A percentile compares a stretch with the other conserved stretches of the same genome.
phyloP scores from a whole-genome alignment of 352 stramenopile genomes.

The Phytopythium montanum region DNA sequence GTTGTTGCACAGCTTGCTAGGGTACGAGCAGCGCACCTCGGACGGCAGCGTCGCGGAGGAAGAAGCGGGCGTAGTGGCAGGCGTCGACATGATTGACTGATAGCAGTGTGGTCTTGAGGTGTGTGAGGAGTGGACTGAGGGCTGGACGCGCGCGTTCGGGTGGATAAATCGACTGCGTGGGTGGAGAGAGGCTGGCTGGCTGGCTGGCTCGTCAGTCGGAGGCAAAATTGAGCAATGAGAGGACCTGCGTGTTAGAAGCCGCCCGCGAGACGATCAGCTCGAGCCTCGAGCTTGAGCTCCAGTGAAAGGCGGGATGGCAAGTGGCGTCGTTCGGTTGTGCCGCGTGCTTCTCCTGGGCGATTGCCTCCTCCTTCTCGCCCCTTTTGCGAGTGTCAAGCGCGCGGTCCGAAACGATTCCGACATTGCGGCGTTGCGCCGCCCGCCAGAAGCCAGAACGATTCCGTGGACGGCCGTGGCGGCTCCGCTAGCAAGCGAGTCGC shows the following conservation, averaged over 20 bases:
- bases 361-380: slow-evolving; percentile 1
- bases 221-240: slow-evolving; percentile 10
- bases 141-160: neutral
- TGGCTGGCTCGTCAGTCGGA: neutral
- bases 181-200: too few relatives aligned
- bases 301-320: neutral
- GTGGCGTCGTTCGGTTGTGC: slow-evolving; percentile 7
- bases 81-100: slow-evolving; percentile 4
- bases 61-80: slow-evolving; percentile 3
- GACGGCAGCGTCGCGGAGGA: slow-evolving; percentile 24
- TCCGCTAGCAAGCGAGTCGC: neutral
- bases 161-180: neutral
- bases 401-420: slow-evolving; percentile 3
- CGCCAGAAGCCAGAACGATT: slow-evolving; percentile 5
- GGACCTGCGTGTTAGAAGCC: neutral
- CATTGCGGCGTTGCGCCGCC: slow-evolving; percentile 1
- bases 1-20: slow-evolving; percentile 49
- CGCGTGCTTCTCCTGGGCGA: neutral
- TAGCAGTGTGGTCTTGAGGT: slow-evolving; percentile 18
- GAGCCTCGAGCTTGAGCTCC: neutral
- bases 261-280: neutral
- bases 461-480: slow-evolving; percentile 2
- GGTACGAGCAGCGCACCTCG: slow-evolving; percentile 52
- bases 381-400: slow-evolving; percentile 3
- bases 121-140: neutral